Evolutionary conservation across 164 flowering plant species (phyloP), one percentile per base, ranked within the genome.

Genomic region (Aristolochia contorta): DNA sequence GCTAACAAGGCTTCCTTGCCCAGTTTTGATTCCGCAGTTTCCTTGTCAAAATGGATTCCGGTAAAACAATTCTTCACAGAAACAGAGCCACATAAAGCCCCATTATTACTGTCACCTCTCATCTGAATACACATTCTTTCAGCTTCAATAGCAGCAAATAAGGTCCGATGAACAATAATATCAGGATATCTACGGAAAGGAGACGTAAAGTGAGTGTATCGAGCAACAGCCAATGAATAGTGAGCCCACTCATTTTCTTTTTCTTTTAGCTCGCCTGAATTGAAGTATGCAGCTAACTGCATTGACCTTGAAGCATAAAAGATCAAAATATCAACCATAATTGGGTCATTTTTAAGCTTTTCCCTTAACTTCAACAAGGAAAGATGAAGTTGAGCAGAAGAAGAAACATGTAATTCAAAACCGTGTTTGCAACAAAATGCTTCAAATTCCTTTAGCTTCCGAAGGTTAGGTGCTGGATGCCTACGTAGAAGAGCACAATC

Each of bases 121-220:
- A 47, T 65, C 56, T 71, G 78, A 66, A 75, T 57, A 69, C 75
- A 87, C 57, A 71, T 47, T 56, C 76, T 69, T 69, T 88, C 96
- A 61, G 96, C 91, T 56, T 94, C 99, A 21, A 94, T 32, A 48
- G 74, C 82, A 19, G 97, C 97, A 60, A 81, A 74, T 68, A 94
- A 61, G 37, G 80, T 86, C 27, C 97, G 80, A 63, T 94, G 97
- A n/a, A 90, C 99, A 5, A 94, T 64, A 64, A 94, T 81, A 77
- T 94, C 99, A 56, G 96, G 85, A 74, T 94, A 94, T 43, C 99
- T 77, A 23, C 97, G 87, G 54, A 94, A 66, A 61, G 97, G 96
- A 23, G 99, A 88, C 47, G 99, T 94, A 62, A 94, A 94, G 75
- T 94, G 97, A 15, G 99, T 89, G 69, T 85, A 94, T 7, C 80